phyloP scores from a whole-genome alignment of 2,329 filamentous ascomycete genomes.

The Alternaria solani region DNA sequence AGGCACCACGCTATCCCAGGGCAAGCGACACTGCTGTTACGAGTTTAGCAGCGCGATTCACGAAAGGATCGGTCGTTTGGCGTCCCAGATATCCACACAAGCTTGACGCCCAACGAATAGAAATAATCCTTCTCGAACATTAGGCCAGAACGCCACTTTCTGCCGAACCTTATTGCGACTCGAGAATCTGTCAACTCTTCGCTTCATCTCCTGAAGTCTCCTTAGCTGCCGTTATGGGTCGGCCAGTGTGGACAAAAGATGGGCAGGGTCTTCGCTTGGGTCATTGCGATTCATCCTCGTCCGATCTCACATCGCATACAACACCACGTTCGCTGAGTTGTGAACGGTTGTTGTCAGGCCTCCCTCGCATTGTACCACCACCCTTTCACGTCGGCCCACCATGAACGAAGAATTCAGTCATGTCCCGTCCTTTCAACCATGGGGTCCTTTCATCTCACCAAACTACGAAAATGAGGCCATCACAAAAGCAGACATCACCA shows the following conservation, averaged over 20 bases:
- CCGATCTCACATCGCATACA: background rate
- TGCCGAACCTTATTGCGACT: constrained; percentile 31
- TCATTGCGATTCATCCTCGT: background rate
- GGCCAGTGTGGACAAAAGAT: constrained; percentile 20
- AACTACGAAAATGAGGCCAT: constrained; percentile 38
- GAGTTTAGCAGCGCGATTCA: constrained; percentile 1
- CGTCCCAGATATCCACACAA: constrained; percentile 5
- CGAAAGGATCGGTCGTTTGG: constrained; percentile 14
- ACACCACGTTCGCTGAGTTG: background rate
- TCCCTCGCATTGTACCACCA: background rate
- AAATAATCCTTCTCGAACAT: background rate
- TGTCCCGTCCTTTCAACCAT: constrained; percentile 29
- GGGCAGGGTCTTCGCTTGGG: constrained; percentile 1
- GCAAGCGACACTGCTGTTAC: constrained; percentile 1
- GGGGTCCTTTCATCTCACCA: constrained; percentile 37
- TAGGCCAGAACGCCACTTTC: background rate
- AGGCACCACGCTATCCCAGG: background rate
- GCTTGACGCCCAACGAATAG: constrained; percentile 9
- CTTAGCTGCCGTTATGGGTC: constrained; percentile 22
- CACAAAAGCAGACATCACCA: constrained; percentile 40
- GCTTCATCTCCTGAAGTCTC: constrained; percentile 26
- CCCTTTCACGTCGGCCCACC: background rate
- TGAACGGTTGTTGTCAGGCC: background rate
- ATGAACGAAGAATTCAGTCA: constrained; percentile 32
- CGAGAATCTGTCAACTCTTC: constrained; percentile 19